phyloP scores from a whole-genome alignment of 2,329 filamentous ascomycete species.

The Pseudocercospora fijiensis region DNA sequence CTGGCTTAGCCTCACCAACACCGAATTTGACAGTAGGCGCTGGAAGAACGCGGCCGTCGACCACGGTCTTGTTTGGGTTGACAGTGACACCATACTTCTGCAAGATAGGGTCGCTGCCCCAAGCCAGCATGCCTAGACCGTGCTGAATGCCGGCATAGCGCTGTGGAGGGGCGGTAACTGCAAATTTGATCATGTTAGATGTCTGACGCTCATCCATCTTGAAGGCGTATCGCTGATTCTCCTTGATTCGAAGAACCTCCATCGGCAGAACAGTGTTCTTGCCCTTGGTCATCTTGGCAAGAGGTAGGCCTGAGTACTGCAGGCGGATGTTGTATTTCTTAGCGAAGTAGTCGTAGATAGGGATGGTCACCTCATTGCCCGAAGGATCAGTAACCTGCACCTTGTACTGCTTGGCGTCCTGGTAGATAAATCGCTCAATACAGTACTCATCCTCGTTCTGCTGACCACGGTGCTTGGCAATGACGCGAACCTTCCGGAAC shows the following conservation, averaged over 20 bases:
- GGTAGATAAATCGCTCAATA: constrained; percentile 51
- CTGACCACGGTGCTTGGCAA: constrained; percentile 42
- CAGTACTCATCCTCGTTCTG: constrained; percentile 45
- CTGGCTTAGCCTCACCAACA: constrained; percentile 56
- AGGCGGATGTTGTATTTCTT: constrained; percentile 52
- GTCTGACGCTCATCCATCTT: constrained; percentile 67
- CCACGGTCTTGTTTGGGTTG: constrained; percentile 59
- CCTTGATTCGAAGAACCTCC: constrained; percentile 54
- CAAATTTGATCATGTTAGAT: constrained; percentile 85
- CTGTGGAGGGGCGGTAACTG: constrained; percentile 70
- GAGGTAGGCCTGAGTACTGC: constrained; percentile 51
- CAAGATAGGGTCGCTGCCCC: constrained; percentile 68
- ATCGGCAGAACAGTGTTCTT: constrained; percentile 54
- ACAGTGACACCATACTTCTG: constrained; percentile 72
- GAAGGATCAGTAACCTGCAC: constrained; percentile 43
- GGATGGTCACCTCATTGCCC: constrained; percentile 44
- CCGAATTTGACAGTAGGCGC: constrained; percentile 71
- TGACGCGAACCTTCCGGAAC: constrained; percentile 45
- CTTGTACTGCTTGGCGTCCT: constrained; percentile 46
- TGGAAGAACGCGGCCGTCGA: constrained; percentile 67
- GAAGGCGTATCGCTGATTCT: constrained; percentile 58
- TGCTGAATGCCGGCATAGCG: constrained; percentile 68
- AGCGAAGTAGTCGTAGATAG: constrained; percentile 60
- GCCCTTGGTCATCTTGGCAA: constrained; percentile 59
- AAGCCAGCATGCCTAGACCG: constrained; percentile 66